Conservation (phyloP, 2,329 filamentous ascomycete species). For the Aspergillus brunneoviolaceus region DNA sequence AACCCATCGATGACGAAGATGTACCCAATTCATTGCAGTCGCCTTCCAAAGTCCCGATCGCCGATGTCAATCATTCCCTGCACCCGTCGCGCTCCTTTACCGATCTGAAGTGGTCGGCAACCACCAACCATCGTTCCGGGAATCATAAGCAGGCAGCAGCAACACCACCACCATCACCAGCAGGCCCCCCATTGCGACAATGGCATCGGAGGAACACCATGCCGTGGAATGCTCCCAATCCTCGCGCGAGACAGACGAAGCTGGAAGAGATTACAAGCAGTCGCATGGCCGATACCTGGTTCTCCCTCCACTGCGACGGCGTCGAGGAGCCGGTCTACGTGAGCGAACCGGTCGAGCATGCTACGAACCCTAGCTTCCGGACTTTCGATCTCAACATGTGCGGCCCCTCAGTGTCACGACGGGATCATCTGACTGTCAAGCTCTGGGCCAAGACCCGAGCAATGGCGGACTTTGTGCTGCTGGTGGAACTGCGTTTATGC, state of each 20-base stretch:
- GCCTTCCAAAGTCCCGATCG: constrained; percentile 63
- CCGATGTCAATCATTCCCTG: constrained; percentile 50
- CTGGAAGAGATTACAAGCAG: constrained; percentile 70
- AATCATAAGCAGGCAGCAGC: constrained; percentile 11
- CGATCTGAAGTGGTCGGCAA: constrained; percentile 45
- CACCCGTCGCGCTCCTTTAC: constrained; percentile 61
- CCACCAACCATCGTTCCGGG: constrained; percentile 3
- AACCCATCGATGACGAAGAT: constrained; percentile 74
- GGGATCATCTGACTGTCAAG: constrained; percentile 64
- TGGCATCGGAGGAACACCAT: constrained; percentile 58
- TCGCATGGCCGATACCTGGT: constrained; percentile 83
- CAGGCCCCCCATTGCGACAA: constrained; percentile 17
- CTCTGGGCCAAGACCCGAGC: constrained; percentile 68
- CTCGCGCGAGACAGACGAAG: constrained; percentile 66
- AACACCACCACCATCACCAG: constrained; percentile 12
- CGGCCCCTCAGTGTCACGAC: constrained; percentile 64
- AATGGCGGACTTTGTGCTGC: constrained; percentile 57
- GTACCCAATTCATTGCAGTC: constrained; percentile 66
- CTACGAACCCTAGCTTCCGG: constrained; percentile 89
- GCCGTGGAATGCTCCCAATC: constrained; percentile 62
- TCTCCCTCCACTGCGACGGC: constrained; percentile 71
- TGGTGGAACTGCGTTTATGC: constrained; percentile 72
- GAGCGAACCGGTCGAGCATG: constrained; percentile 74
- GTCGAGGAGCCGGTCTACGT: constrained; percentile 78
- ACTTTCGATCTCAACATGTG: constrained; percentile 73